Evolutionary conservation across 257 asterid genomes (phyloP), one percentile per base, ranked within the genome.

Genomic region (Verbena officinalis): DNA sequence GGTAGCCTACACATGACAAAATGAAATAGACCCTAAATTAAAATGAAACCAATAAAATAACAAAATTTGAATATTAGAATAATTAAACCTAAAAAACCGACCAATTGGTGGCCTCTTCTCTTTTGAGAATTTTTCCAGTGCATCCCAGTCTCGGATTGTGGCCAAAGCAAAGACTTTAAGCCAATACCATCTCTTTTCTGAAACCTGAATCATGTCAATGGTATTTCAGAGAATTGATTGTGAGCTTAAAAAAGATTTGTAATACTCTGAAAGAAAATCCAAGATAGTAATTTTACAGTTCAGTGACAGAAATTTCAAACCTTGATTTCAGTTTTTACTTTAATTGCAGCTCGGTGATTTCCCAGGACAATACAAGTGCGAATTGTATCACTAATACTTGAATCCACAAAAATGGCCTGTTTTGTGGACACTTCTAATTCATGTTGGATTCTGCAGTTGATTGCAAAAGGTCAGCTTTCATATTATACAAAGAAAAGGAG

Each of bases 181-280:
- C 99, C 99, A 90, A 76, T 94, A 94, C 97, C 97, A 94, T 33
- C 96, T 77, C 83, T 90, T 93, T 57, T 93, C 99, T 0, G 97
- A 88, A 73, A 90, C 96, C 97, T 93, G 80, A 75, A 81, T 64
- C 73, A 83, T 64, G 67, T 59, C 30, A 43, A 60, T 30, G 21
- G 48, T 48, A 61, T 38, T 48, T 53, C 63, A 46, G 65, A 53
- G 22, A 54, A 64, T 30, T 34, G 8, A 45, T 39, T 48, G 36
- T 11, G 8, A 55, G 49, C 49, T 30, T 43, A 39, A 33, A 57
- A n/a, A 24, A 22, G 64, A 44, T 43, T 34, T 7, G 11, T 19
- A 19, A 42, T 52, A 58, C 49, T 8, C 6, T 1, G 53, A 12
- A 48, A 8, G 64, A 46, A 23, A 49, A n/a, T n/a, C n/a, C n/a